Conservation (phyloP, 345 rosid species). For the Alliaria petiolata region DNA sequence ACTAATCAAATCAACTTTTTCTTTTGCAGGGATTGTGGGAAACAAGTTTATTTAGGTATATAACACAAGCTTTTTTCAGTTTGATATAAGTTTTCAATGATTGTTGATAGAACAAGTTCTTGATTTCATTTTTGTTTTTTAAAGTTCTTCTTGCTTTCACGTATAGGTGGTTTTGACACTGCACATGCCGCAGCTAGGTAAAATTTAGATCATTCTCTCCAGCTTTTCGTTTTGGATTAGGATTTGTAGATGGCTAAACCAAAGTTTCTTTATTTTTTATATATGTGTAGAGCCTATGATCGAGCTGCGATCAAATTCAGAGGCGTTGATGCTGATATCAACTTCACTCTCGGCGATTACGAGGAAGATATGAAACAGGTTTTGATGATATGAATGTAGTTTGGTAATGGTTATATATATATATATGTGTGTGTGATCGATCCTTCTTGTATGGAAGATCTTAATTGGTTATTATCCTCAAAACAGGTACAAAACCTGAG, state of each 20-base stretch:
- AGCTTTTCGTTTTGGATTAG: neutral
- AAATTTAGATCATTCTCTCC: neutral
- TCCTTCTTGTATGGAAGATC: neutral
- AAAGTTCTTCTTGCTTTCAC: slow-evolving; percentile 17
- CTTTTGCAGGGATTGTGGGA: slow-evolving; percentile 87
- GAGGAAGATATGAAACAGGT: slow-evolving; percentile 91
- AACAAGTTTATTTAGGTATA: slow-evolving; percentile 88
- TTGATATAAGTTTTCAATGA: neutral
- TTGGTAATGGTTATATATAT: no score
- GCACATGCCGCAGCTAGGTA: slow-evolving; percentile 99
- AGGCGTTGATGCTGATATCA: slow-evolving; percentile 93
- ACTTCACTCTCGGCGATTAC: slow-evolving; percentile 73
- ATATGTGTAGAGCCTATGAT: slow-evolving; percentile 74
- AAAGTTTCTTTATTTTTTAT: neutral
- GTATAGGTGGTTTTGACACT: slow-evolving; percentile 92
- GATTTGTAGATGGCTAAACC: neutral
- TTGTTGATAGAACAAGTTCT: neutral
- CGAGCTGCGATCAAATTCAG: slow-evolving; percentile 96
- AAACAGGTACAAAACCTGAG: slow-evolving; percentile 61
- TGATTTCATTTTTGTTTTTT: neutral
- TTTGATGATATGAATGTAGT: neutral
- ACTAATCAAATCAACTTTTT: neutral
- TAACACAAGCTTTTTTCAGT: slow-evolving; percentile 1
- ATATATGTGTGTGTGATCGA: neutral
- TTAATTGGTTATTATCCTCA: neutral